These are phyloP conservation scores for Ascoidea asiatica DNA, from an alignment of 805 yeast species.

Conservation along the genomic window DNA sequence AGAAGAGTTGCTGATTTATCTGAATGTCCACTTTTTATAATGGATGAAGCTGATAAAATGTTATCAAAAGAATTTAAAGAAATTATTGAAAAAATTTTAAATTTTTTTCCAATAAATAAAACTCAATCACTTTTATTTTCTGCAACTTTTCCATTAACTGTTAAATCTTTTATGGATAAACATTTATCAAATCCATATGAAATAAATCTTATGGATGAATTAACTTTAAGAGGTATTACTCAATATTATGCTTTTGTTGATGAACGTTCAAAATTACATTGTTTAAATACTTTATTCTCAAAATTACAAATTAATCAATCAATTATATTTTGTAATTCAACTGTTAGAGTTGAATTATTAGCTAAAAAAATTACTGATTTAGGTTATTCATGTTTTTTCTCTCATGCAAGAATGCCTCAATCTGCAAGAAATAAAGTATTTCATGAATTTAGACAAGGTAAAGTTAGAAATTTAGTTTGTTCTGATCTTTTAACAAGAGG, in stretches of 20 bases:
- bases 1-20: slow-evolving; percentile 79
- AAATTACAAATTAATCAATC: slow-evolving; percentile 93
- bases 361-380: slow-evolving; percentile 94
- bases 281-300: slow-evolving; percentile 87
- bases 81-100: slow-evolving; percentile 75
- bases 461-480: slow-evolving; percentile 93
- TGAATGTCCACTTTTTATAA: slow-evolving; percentile 75
- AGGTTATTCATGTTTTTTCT: slow-evolving; percentile 92
- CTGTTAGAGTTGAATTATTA: slow-evolving; percentile 87
- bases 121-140: slow-evolving; percentile 85
- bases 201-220: slow-evolving; percentile 94
- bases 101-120: slow-evolving; percentile 62
- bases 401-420: slow-evolving; percentile 97
- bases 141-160: slow-evolving; percentile 94
- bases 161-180: slow-evolving; percentile 82
- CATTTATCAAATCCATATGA: slow-evolving; percentile 88
- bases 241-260: slow-evolving; percentile 98
- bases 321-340: slow-evolving; percentile 93
- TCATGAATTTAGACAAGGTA: slow-evolving; percentile 97
- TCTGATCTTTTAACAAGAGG: slow-evolving; percentile 95
- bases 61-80: slow-evolving; percentile 79
- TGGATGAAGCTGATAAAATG: slow-evolving; percentile 99
- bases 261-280: slow-evolving; percentile 89
- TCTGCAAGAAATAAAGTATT: slow-evolving; percentile 94
- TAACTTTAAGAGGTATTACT: slow-evolving; percentile 90